Base-by-base conservation (phyloP, 1,284 basidiomycete species). In the Ceratobasidium sp. region DNA sequence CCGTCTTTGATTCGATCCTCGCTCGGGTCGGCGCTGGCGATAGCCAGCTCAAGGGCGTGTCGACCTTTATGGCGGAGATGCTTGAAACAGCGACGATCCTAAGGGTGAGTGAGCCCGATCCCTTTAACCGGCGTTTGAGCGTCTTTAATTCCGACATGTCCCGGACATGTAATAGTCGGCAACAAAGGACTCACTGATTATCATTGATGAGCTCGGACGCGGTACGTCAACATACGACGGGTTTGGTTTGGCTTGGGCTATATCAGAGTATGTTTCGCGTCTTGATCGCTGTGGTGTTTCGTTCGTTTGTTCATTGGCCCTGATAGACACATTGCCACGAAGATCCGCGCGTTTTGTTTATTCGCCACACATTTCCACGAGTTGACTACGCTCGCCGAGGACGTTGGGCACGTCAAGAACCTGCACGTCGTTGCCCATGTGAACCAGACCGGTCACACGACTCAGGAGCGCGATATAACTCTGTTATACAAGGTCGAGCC, bases 51-150 rank as follows among this genome's bases (percentile, higher is more conserved):
- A 98, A 98, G 82, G 98, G 97, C 19, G 94, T 99, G 2, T 98
- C 95, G 37, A 99, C 98, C 0, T 99, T 99, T 81, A 99, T 99
- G 97, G 96, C 96, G 2, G 98, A 99, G 84, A 99, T 99, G 98
- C 86, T 97, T 13, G 95, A 97, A 82, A 99, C 96, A 0, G 96
- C 98, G 0, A 96, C 95, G 0, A 99, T 99, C 79, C 87, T 99
- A 59, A 89, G 93, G 79, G 94, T 95, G 71, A 41, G 88, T 82
- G 5, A 11, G 22, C 2, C 14, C 22, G n/a, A 22, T 19, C 16
- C 27, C 9, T 13, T 16, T 39, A n/a, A 11, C 27, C 41, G 54
- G 34, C 13, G 41, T 63, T 56, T 54, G 54, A 58, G 53, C 7
- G 59, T 22, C 39, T 34, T 71, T 1, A 53, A 34, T n/a, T 58